Conservation (phyloP, 2,329 filamentous ascomycete genomes). For the Trichoderma sp. region DNA sequence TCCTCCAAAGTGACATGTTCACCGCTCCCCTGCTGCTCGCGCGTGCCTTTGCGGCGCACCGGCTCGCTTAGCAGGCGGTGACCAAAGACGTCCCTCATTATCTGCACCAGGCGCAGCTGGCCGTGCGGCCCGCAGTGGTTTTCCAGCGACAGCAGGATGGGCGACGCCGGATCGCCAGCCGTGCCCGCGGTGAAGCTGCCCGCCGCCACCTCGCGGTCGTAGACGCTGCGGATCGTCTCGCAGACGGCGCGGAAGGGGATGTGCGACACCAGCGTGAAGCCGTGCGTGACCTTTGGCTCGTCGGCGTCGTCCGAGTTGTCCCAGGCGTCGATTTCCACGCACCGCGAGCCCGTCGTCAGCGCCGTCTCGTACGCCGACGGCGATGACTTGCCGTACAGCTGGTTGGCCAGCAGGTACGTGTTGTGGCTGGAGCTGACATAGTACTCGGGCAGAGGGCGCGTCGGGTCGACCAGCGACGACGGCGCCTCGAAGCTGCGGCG, state of each 20-base stretch:
- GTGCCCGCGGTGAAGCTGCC: conserved; percentile 33
- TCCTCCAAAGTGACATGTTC: conserved; percentile 62
- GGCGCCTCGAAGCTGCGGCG: conserved; percentile 63
- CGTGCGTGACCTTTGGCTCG: conserved; percentile 72
- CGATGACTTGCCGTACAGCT: conserved; percentile 66
- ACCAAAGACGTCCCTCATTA: conserved; percentile 68
- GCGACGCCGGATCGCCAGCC: conserved; percentile 52
- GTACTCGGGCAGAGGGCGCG: conserved; percentile 67
- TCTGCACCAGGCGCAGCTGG: conserved; percentile 63
- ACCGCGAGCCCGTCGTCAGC: conserved; percentile 65
- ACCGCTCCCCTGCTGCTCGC: conserved; percentile 55
- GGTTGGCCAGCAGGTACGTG: conserved; percentile 71
- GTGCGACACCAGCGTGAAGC: conserved; percentile 68
- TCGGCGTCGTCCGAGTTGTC: conserved; percentile 62
- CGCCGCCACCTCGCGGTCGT: conserved; percentile 60
- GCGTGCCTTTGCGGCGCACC: conserved; percentile 59
- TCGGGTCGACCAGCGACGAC: conserved; percentile 56
- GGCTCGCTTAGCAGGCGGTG: conserved; percentile 61
- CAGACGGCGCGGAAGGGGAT: conserved; percentile 68
- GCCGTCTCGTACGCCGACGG: conserved; percentile 67
- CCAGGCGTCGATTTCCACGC: conserved; percentile 77
- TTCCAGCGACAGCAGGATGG: conserved; percentile 67
- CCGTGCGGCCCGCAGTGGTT: conserved; percentile 66
- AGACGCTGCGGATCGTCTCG: conserved; percentile 65
- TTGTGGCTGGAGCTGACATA: conserved; percentile 76